phyloP scores from a whole-genome alignment of 768 basidiomycete species.

The Suillus decipiens region DNA sequence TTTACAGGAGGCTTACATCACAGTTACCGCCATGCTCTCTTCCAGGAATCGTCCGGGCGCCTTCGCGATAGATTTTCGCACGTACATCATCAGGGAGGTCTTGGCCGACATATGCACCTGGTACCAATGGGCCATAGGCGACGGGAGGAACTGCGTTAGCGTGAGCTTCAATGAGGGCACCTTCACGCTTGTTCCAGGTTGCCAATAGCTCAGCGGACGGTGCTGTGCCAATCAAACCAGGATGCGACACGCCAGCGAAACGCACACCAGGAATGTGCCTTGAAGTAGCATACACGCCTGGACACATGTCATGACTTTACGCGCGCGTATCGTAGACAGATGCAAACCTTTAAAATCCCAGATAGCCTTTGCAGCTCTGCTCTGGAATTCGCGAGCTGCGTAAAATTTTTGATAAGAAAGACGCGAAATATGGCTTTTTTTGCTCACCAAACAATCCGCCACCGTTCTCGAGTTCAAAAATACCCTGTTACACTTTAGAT shows the following conservation, averaged over 20 bases:
- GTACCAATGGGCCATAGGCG: conserved; percentile 60
- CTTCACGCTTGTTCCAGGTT: conserved; percentile 76
- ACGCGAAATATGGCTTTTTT: neutral
- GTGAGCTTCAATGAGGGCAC: conserved; percentile 58
- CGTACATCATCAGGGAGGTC: conserved; percentile 48
- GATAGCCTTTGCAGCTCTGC: conserved; percentile 73
- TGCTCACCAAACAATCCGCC: conserved; percentile 65
- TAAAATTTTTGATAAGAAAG: neutral
- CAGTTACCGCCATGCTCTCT: conserved; percentile 83
- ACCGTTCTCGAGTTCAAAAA: conserved; percentile 74
- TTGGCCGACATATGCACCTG: conserved; percentile 71
- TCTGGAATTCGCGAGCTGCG: conserved; percentile 64
- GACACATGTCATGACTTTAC: neutral
- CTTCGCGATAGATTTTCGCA: conserved; percentile 61
- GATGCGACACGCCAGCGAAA: conserved; percentile 77
- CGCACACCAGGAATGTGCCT: conserved; percentile 79
- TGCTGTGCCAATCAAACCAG: conserved; percentile 76
- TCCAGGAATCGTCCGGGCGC: conserved; percentile 74
- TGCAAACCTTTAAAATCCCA: conserved; percentile 71
- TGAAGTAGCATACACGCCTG: conserved; percentile 71
- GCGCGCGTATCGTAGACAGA: neutral
- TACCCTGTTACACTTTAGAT: conserved; percentile 47
- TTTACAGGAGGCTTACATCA: conserved; percentile 45
- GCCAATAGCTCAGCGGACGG: conserved; percentile 72
- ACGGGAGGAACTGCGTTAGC: conserved; percentile 58